A percentile compares a stretch with the other conserved stretches of the same genome.
These are phyloP conservation scores for Harringtonia aguacate DNA, from an alignment of 2,329 filamentous ascomycete genomes.

Conservation along the genomic window DNA sequence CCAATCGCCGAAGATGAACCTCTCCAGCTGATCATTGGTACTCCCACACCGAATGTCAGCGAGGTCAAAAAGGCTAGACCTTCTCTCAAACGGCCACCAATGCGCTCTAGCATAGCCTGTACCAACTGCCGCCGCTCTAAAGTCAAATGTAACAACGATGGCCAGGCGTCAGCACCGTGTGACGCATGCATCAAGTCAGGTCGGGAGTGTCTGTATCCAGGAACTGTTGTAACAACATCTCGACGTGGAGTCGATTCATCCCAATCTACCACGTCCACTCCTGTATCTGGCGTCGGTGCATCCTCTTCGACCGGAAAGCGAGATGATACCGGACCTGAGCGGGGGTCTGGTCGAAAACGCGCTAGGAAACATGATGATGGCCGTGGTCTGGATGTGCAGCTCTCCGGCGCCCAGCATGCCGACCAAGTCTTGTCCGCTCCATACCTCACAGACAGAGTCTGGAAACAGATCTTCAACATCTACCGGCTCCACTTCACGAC, in stretches of 20 bases:
- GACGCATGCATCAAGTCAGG: conserved; percentile 62
- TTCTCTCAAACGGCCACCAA: conserved; percentile 31
- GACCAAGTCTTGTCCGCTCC: conserved; percentile 52
- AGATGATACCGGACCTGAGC: conserved; percentile 25
- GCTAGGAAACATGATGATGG: conserved; percentile 32
- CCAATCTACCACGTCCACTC: too few relatives aligned
- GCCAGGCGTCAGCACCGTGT: conserved; percentile 55
- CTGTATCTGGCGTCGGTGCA: neutral
- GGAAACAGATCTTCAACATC: conserved; percentile 59
- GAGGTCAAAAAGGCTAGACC: conserved; percentile 27
- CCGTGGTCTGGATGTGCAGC: conserved; percentile 25
- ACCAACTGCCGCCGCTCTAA: conserved; percentile 67
- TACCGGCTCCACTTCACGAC: conserved; percentile 63
- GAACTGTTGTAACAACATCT: too few relatives aligned
- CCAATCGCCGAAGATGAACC: neutral
- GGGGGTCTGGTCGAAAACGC: conserved; percentile 38
- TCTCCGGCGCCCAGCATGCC: conserved; percentile 24
- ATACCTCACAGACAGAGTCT: conserved; percentile 53
- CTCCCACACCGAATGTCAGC: conserved; percentile 20
- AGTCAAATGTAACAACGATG: conserved; percentile 77
- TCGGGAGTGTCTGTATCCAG: conserved; percentile 63
- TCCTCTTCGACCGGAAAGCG: conserved; percentile 22
- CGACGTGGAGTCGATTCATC: conserved; percentile 16
- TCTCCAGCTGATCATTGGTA: neutral
- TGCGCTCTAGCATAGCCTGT: conserved; percentile 75